These are phyloP conservation scores for Apiospora pterosperma DNA, from an alignment of 2,329 filamentous ascomycete species.

Conservation along the genomic window DNA sequence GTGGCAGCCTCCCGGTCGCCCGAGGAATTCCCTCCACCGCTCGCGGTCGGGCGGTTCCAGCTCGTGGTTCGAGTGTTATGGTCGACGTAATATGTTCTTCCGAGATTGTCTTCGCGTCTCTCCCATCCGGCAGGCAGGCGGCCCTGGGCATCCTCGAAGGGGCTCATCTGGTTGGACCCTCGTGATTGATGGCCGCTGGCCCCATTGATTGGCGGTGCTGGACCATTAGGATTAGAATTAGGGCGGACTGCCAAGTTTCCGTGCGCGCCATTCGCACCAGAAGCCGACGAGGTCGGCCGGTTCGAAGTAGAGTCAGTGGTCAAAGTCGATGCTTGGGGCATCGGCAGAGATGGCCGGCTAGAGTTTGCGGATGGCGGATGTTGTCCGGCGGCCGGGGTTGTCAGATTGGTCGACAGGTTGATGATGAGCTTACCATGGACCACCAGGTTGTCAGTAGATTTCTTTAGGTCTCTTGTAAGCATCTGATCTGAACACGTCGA, in stretches of 20 bases:
- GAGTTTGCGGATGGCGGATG: conserved; percentile 33
- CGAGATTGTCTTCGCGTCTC: conserved; percentile 88
- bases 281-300: conserved; percentile 51
- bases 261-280: conserved; percentile 43
- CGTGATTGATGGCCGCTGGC: conserved; percentile 30
- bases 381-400: conserved; percentile 57
- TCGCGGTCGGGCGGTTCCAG: conserved; percentile 85
- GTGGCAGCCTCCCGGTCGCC: conserved; percentile 85
- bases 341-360: conserved; percentile 42
- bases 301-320: conserved; percentile 42
- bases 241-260: conserved; percentile 42
- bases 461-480: conserved; percentile 95
- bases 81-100: conserved; percentile 96
- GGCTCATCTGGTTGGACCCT: conserved; percentile 65
- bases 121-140: conserved; percentile 93
- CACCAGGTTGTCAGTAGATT: conserved; percentile 95
- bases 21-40: conserved; percentile 73
- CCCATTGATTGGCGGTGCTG: conserved; percentile 33
- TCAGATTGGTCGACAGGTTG: conserved; percentile 89
- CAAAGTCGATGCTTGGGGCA: conserved; percentile 40
- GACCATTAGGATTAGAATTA: conserved; percentile 37
- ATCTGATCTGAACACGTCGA: conserved; percentile 72
- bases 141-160: conserved; percentile 95
- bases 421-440: conserved; percentile 98
- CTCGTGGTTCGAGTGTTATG: conserved; percentile 96